Percentiles rank a stretch among this genome's conserved stretches.
These are phyloP conservation scores for Phytophthora pistaciae DNA, from an alignment of 352 stramenopile species.

Conservation along the genomic window DNA sequence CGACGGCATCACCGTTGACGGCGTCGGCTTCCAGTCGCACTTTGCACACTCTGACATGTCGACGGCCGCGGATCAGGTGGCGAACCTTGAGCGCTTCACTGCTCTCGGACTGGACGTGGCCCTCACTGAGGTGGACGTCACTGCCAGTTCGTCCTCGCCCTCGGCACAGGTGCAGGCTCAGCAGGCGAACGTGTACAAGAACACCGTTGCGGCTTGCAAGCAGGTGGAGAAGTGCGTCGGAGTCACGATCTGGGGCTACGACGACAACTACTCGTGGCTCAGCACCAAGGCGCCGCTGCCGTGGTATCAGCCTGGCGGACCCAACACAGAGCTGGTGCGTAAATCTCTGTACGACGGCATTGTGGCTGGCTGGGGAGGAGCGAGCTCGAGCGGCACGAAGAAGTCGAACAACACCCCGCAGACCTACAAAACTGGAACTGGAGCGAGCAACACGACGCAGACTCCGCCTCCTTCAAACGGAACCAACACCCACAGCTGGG, in stretches of 20 bases:
- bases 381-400: background rate
- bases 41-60: conserved; percentile 11
- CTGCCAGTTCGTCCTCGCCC: conserved; percentile 21
- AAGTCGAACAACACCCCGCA: background rate
- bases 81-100: conserved; percentile 34
- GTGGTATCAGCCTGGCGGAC: conserved; percentile 32
- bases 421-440: background rate
- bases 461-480: conserved; percentile 1
- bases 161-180: conserved; percentile 12
- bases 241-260: conserved; percentile 37
- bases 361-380: conserved; percentile 27
- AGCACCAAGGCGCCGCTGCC: conserved; percentile 27
- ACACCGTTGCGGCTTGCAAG: conserved; percentile 31
- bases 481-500: conserved; percentile 10
- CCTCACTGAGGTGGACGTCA: conserved; percentile 38
- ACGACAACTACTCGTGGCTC: conserved; percentile 42
- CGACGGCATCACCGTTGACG: conserved; percentile 27
- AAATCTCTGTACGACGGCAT: conserved; percentile 42
- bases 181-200: conserved; percentile 30
- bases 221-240: conserved; percentile 36
- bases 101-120: conserved; percentile 38
- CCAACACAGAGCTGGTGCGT: conserved; percentile 19
- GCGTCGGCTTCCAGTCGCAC: conserved; percentile 37
- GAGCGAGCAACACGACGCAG: conserved; percentile 7
- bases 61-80: conserved; percentile 22